Evolutionary conservation across 1,284 basidiomycete species (phyloP), one percentile per base, ranked within the genome.

Genomic region (Microbotryum violaceum): DNA sequence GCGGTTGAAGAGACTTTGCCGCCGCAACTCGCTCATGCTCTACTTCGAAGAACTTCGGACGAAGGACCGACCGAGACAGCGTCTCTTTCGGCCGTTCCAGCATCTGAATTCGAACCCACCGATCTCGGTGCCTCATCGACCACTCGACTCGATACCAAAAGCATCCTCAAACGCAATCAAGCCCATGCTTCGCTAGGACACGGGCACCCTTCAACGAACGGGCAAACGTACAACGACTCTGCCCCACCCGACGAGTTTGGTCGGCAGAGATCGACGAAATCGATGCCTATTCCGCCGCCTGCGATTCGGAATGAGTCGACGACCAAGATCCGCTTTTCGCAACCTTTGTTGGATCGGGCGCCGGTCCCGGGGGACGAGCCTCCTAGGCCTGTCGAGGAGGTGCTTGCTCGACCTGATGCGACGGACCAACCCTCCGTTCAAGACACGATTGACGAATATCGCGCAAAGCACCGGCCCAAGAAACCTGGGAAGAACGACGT

Each of bases 331-430:
- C 37, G 37, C 37, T 42, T 42, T 6, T 42, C 37, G 37, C 37
- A 42, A 18, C 37, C 37, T 42, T 42, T 42, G 37, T 18, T 42
- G 12, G 37, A 42, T 42, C 37, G 23, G 25, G 29, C 25, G 6
- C n/a, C 27, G 51, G 29, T 3, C 4, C 49, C 65, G 8, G 69
- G 69, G 1, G 69, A 67, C 9, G 54, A 54, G 31, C 69, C 69
- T 21, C 65, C 67, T 3, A 57, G 55, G 0, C 57, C 64, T 2
- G 60, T 66, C 7, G 31, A 31, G 0, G 55, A 58, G 12, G 67
- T 70, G 8, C 65, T 70, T 14, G 58, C 67, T 10, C 60, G 69
- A 2, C 61, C 60, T 21, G 64, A 58, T 42, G 37, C 14, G 53
- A 54, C 18, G 52, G 63, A 56, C 31, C 50, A 10, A 47, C 33